A percentile compares a stretch with the other conserved stretches of the same genome.
Conservation (phyloP, 75 land plant species). For the Chamaecyparis obtusa region DNA sequence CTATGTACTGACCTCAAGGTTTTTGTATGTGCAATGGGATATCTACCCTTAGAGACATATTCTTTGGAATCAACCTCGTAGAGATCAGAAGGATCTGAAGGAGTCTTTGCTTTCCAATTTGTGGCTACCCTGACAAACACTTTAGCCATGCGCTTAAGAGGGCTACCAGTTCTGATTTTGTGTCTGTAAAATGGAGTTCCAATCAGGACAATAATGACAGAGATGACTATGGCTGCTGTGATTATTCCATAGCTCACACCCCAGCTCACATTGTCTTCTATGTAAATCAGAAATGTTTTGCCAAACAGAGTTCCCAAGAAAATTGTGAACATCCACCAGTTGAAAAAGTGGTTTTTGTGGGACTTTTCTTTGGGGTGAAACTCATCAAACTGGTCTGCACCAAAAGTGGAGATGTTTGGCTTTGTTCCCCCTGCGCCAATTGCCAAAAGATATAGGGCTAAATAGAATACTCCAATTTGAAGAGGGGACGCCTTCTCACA, state of each 20-base stretch:
- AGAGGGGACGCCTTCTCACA: constrained; percentile 51
- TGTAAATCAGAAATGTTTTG: constrained; percentile 22
- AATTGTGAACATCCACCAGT: constrained; percentile 22
- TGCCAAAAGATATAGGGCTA: constrained; percentile 79
- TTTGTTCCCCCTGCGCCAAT: constrained; percentile 95
- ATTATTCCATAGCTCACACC: constrained; percentile 25
- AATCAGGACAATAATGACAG: constrained; percentile 47
- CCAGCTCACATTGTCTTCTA: constrained; percentile 31
- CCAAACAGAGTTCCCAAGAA: constrained; percentile 20
- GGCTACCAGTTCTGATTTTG: constrained; percentile 60
- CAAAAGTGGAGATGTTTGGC: constrained; percentile 89
- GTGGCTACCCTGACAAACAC: constrained; percentile 55
- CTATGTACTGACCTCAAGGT: neutral
- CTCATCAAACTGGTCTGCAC: constrained; percentile 95
- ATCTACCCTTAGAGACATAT: neutral
- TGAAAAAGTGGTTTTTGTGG: constrained; percentile 85
- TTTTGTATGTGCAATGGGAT: neutral
- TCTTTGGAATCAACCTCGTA: constrained; percentile 32
- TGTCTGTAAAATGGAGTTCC: constrained; percentile 79
- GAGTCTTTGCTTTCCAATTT: constrained; percentile 38
- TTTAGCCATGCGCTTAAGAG: constrained; percentile 57
- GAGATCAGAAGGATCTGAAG: constrained; percentile 37
- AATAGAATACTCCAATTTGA: constrained; percentile 82
- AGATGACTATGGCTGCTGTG: constrained; percentile 13
- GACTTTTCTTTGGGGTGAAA: constrained; percentile 61